Conservation (phyloP, 2,329 filamentous ascomycete genomes). For the Drechslerella stenobrocha region DNA sequence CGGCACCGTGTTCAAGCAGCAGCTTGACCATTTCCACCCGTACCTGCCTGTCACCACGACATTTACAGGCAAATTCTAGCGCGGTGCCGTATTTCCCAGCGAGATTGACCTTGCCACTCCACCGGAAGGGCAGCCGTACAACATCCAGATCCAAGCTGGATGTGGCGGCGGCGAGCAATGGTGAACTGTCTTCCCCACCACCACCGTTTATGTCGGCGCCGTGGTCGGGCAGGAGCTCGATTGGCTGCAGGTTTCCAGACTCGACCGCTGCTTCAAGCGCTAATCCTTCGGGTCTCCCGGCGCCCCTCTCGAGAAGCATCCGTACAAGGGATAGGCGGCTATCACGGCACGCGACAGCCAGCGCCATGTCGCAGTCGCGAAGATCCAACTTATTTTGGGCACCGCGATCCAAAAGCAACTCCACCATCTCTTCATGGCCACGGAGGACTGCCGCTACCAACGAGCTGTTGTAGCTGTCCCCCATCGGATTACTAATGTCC, state of each 20-base stretch:
- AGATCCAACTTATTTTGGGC: slow-evolving; percentile 14
- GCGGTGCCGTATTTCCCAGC: not conserved
- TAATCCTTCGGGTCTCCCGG: slow-evolving; percentile 4
- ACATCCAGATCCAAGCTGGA: not conserved
- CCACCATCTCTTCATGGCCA: slow-evolving; percentile 15
- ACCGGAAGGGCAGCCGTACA: not conserved
- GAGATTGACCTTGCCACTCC: slow-evolving; percentile 4
- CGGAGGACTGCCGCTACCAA: slow-evolving; percentile 18
- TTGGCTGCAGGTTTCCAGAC: slow-evolving; percentile 3
- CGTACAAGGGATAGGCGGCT: slow-evolving; percentile 5
- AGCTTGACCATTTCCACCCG: not conserved
- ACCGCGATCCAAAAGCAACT: slow-evolving; percentile 15
- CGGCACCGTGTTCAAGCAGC: slow-evolving; percentile 4
- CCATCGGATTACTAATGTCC: too few species aligned
- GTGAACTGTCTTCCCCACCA: not conserved
- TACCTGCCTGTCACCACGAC: not conserved
- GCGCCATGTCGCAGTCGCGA: slow-evolving; percentile 7
- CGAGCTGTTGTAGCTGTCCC: slow-evolving; percentile 8
- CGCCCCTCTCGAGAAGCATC: slow-evolving; percentile 12
- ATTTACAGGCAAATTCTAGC: not conserved
- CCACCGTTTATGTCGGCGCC: slow-evolving; percentile 7
- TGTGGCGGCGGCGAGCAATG: not conserved
- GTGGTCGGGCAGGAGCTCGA: slow-evolving; percentile 1
- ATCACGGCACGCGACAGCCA: slow-evolving; percentile 12
- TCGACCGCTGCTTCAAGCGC: slow-evolving; percentile 12